Evolutionary conservation across 176 grass and related monocot species (phyloP).

Genomic region (Leersia perrieri): DNA sequence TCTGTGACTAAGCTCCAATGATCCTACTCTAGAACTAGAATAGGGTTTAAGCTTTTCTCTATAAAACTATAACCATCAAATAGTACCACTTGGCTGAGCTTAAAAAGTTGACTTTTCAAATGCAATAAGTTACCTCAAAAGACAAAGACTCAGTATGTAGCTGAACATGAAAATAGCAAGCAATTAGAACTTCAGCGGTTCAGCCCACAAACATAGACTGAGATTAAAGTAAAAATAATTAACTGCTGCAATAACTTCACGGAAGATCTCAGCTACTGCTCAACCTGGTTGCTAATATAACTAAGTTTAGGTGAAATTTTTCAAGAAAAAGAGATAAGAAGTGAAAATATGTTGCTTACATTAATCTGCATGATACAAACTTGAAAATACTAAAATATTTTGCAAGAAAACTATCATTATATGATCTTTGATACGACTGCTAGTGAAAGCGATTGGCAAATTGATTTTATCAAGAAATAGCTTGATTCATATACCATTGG

Average conservation of each 20-base stretch:
- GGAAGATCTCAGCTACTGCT: slow-evolving; percentile 4
- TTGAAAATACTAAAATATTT: neutral
- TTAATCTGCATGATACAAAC: neutral
- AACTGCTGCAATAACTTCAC: neutral
- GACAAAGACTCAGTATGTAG: neutral
- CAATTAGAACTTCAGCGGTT: neutral
- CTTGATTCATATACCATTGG: neutral
- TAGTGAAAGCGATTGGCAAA: neutral
- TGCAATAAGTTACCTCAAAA: slow-evolving; percentile 13
- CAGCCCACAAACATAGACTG: neutral
- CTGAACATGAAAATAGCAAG: neutral
- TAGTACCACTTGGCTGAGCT: neutral
- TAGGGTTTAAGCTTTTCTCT: neutral
- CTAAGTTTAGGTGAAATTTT: neutral
- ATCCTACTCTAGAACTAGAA: neutral
- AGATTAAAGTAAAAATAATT: neutral
- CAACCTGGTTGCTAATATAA: neutral
- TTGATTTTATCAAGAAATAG: neutral
- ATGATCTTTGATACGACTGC: neutral
- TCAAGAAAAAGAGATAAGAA: neutral
- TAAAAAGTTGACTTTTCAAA: neutral
- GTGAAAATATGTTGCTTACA: neutral
- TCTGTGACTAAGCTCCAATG: neutral
- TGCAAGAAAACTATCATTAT: neutral
- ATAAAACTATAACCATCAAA: neutral